These are phyloP conservation scores for Endocarpon pusillum DNA, from an alignment of 495 filamentous ascomycete species.

Conservation along the genomic window DNA sequence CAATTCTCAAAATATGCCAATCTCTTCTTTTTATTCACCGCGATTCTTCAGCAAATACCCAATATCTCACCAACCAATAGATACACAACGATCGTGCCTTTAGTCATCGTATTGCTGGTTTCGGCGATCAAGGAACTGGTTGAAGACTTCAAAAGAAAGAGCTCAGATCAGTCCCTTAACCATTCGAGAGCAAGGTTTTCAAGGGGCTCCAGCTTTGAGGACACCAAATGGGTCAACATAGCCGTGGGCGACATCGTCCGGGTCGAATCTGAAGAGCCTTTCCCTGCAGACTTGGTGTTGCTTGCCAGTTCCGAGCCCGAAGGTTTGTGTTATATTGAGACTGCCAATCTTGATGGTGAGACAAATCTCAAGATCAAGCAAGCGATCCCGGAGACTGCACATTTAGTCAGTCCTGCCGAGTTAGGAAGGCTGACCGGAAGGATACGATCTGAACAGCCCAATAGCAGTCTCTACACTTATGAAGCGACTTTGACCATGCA, in stretches of 20 bases:
- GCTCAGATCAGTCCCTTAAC: constrained; percentile 76
- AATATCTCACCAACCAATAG: constrained; percentile 84
- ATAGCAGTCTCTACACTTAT: constrained; percentile 96
- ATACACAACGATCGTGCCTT: constrained; percentile 90
- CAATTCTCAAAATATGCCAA: constrained; percentile 99
- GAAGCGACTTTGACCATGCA: constrained; percentile 92
- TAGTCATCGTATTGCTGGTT: constrained; percentile 75
- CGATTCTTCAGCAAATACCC: constrained; percentile 87
- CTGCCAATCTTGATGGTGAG: constrained; percentile 93
- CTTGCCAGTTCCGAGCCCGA: constrained; percentile 93
- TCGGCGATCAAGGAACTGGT: constrained; percentile 91
- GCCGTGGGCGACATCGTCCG: constrained; percentile 86
- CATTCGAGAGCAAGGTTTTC: constrained; percentile 72
- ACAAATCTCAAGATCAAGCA: constrained; percentile 99
- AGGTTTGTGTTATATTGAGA: constrained; percentile 97
- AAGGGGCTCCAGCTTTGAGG: constrained; percentile 67
- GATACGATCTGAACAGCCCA: constrained; percentile 88
- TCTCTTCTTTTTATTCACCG: constrained; percentile 97
- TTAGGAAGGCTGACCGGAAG: constrained; percentile 74
- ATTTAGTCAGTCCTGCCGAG: constrained; percentile 72
- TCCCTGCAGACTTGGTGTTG: constrained; percentile 85
- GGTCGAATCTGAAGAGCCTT: constrained; percentile 89
- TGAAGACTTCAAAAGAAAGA: constrained; percentile 82
- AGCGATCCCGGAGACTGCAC: constrained; percentile 81
- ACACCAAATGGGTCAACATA: constrained; percentile 86